Evolutionary conservation across 441 rosid species (phyloP).

Genomic region (Euphorbia schlechtendalii): DNA sequence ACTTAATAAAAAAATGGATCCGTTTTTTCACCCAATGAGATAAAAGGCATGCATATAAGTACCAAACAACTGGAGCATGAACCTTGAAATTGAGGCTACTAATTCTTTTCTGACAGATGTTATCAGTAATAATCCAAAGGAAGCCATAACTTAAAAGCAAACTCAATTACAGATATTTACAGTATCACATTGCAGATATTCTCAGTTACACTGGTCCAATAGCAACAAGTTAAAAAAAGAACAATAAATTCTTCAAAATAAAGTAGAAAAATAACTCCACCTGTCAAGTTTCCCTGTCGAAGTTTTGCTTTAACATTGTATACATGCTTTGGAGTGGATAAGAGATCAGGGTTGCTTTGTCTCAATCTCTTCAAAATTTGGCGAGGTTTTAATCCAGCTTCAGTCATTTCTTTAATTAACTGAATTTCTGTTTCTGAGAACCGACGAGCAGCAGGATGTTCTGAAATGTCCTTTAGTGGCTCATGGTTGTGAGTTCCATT

Average conservation of each 20-base stretch:
- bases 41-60: not conserved
- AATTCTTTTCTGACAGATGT: not conserved
- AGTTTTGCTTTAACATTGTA: conserved; percentile 67
- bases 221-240: conserved; percentile 8
- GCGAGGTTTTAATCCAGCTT: conserved; percentile 63
- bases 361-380: conserved; percentile 55
- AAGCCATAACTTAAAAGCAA: not conserved
- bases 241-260: not conserved
- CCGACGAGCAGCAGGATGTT: conserved; percentile 62
- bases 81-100: not conserved
- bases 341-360: conserved; percentile 55
- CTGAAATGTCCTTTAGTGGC: conserved; percentile 51
- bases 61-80: not conserved
- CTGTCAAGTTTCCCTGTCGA: conserved; percentile 56
- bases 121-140: not conserved
- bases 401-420: conserved; percentile 58
- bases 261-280: conserved; percentile 16
- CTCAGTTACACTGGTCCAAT: not conserved
- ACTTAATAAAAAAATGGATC: not conserved
- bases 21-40: not conserved
- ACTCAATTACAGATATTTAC: not conserved
- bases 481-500: conserved; percentile 60
- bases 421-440: conserved; percentile 51
- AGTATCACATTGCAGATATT: conserved; percentile 6
- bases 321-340: conserved; percentile 61